Percentiles rank a stretch among this genome's conserved stretches.
Evolutionary conservation across 257 asterid species (phyloP).

Genomic region (Dorcoceras hygrometricum): DNA sequence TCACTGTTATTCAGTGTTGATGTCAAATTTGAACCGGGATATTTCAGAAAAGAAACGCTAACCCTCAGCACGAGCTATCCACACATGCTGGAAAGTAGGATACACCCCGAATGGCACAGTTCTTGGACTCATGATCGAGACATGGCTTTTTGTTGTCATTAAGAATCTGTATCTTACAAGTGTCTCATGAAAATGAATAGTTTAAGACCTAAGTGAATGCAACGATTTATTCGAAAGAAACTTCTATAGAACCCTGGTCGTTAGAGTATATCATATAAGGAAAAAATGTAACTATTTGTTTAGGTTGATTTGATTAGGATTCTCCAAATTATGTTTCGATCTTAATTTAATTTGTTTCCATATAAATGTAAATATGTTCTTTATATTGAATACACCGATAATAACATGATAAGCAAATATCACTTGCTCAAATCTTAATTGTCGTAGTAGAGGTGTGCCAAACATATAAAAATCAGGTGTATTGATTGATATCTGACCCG

Average conservation of each 20-base stretch:
- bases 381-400: too few relatives aligned
- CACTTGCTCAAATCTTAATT: background rate
- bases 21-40: constrained; percentile 6
- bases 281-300: background rate
- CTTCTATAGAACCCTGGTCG: background rate
- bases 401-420: background rate
- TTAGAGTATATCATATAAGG: background rate
- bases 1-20: background rate
- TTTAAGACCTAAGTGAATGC: background rate
- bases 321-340: background rate
- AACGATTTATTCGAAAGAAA: background rate
- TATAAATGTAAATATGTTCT: background rate
- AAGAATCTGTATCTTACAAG: background rate
- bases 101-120: constrained; percentile 20
- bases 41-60: background rate
- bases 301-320: background rate
- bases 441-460: background rate
- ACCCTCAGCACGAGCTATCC: background rate
- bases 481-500: background rate
- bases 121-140: background rate
- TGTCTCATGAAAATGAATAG: background rate
- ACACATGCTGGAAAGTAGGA: constrained; percentile 20
- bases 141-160: background rate
- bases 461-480: background rate
- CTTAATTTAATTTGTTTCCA: background rate